Conservation (phyloP, 1,284 basidiomycete species). For the Ustilago bromivora region DNA sequence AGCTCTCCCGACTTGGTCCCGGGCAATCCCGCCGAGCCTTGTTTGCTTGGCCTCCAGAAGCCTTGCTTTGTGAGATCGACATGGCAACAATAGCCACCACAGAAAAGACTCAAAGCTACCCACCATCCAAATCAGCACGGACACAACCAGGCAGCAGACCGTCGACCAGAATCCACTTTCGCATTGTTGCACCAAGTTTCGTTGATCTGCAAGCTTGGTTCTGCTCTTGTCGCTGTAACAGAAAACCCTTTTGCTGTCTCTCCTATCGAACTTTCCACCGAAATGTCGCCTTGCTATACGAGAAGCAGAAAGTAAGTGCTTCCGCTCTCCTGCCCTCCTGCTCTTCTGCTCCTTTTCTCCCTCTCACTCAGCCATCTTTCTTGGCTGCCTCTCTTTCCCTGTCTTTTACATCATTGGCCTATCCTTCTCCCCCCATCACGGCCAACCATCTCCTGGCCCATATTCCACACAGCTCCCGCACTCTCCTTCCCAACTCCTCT, state of each 20-base stretch:
- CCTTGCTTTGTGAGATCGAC: background rate
- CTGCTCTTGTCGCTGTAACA: too few species aligned
- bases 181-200: too few species aligned
- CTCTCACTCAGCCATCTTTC: background rate
- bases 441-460: background rate
- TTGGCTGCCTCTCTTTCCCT: background rate
- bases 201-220: too few species aligned
- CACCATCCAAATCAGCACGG: too few species aligned
- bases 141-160: too few species aligned
- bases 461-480: background rate
- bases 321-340: background rate
- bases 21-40: conserved; percentile 1
- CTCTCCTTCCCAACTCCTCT: background rate
- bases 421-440: background rate
- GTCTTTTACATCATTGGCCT: background rate
- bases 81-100: background rate
- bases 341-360: background rate
- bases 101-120: background rate
- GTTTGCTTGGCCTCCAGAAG: background rate
- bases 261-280: too few species aligned
- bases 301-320: too few species aligned
- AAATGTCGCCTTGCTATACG: too few species aligned
- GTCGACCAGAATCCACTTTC: too few species aligned
- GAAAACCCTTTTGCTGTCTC: too few species aligned
- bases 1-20: background rate